Base-by-base conservation (phyloP, 1,284 basidiomycete genomes). In the Sanghuangporus baumii region DNA sequence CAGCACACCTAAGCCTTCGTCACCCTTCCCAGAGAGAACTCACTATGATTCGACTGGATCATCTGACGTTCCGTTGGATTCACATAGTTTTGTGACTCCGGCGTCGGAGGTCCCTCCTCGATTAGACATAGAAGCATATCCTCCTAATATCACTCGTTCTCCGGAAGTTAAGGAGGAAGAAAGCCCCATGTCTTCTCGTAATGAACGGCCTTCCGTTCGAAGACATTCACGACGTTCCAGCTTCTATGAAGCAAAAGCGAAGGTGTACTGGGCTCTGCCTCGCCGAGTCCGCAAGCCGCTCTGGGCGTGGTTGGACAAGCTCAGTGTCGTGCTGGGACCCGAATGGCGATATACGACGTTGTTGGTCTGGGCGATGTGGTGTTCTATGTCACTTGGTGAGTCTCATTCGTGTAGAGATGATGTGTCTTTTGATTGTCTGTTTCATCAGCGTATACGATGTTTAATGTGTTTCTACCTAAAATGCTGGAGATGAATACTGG, bases 391-490 rank as follows among this genome's bases (percentile, higher is more conserved):
- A 1, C 78, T 95, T 36, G 89, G 91, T 93, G 66, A 64, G 88
- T 75, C 20, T 26, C 41, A 47, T 36, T 14, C 38, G 2, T 43
- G 34, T 61, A 31, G 26, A 14, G 14, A 9, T 36, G 20, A 34
- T 9, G 23, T 6, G 60, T 40, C 51, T 23, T 40, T 37, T 46
- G 11, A 31, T 2, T 11, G 18, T 58, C 6, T 36, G 7, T 9
- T 36, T 36, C 59, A 63, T 65, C 66, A 89, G 94, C 88, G 1
- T 95, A 87, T 71, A 98, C 93, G 6, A 96, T 96, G 87, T 98
- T 98, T 78, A 99, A 98, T 71, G 94, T 97, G 12, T 98, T 90
- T 74, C 81, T 98, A 20, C 96, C 96, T 0, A 94, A 94, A 69
- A 81, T 96, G 14, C 78, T 98, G 36, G 95, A 95, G 78, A 82